Evolutionary conservation across 495 filamentous ascomycete species (phyloP), one percentile per base, ranked within the genome.

Genomic region (Annulohypoxylon nitens): DNA sequence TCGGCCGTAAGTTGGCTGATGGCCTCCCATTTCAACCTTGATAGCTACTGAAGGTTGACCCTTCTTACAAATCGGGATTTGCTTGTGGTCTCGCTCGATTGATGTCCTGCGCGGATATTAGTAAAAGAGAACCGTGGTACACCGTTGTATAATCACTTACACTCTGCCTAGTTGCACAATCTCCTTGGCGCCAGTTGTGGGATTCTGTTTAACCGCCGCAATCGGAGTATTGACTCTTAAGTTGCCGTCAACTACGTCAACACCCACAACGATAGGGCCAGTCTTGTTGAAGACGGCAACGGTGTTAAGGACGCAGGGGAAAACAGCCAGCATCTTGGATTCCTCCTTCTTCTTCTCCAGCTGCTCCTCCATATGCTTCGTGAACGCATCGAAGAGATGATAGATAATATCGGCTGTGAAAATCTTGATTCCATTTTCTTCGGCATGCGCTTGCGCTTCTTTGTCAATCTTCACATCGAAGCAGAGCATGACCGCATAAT

Each of bases 401-500:
- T 99, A 99, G 71, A 99, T 99, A 75, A 99, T 99, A 75, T 99
- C 94, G 5, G 97, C 97, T 0, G 93, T 97, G 85, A 98, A 98
- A 77, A 99, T 93, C 87, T 97, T 99, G 79, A 99, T 93, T 34
- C 95, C 95, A 43, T 97, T 89, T 61, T 98, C 94, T 9, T 97
- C 93, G 45, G 97, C 97, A 74, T 98, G 97, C 12, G 87, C 87
- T 75, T 91, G 88, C 1, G 97, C 97, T 76, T 99, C 97, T 81
- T 97, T 98, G 82, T 99, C 97, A 23, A 99, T 92, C 85, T 97
- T 97, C 80, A 99, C 97, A 78, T 99, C 97, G 86, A 99, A 99
- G 80, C 97, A 98, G 18, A 99, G 91, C 97, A 99, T 99, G 80
- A 98, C 94, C 25, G 97, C 97, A 69, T 90, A 97, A 79, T 99